phyloP scores from a whole-genome alignment of 2,329 filamentous ascomycete species.

The Colletotrichum zoysiae region DNA sequence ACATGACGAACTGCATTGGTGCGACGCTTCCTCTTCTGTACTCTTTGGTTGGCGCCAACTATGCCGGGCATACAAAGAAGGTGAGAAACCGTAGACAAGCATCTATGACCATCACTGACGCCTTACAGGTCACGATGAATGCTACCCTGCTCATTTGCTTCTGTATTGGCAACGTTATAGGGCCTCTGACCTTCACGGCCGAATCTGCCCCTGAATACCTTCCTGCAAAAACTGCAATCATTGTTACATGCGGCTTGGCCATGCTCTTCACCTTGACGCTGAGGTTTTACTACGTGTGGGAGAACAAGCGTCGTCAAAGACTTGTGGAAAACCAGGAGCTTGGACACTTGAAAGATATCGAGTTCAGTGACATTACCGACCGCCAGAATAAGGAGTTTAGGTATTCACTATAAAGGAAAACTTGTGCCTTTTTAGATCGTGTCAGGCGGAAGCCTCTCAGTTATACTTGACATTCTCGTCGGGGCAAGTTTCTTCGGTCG shows the following conservation, averaged over 20 bases:
- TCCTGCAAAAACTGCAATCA: constrained; percentile 67
- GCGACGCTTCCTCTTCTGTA: constrained; percentile 75
- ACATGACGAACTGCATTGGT: constrained; percentile 75
- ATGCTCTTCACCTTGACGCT: constrained; percentile 27
- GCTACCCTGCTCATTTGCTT: constrained; percentile 47
- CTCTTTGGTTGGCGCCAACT: constrained; percentile 77
- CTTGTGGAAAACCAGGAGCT: constrained; percentile 63
- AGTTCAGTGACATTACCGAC: constrained; percentile 75
- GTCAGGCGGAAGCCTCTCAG: not conserved
- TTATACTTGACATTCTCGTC: not conserved
- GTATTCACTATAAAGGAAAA: constrained; percentile 6
- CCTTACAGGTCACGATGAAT: constrained; percentile 64
- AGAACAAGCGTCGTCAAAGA: constrained; percentile 39
- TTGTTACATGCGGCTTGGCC: constrained; percentile 62
- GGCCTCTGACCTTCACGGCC: constrained; percentile 71
- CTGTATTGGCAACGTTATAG: constrained; percentile 72
- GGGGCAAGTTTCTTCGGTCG: not conserved
- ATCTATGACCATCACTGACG: not conserved
- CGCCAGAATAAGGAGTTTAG: constrained; percentile 74
- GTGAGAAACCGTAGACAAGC: not conserved
- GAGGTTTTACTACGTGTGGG: constrained; percentile 31
- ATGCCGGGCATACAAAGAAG: constrained; percentile 76
- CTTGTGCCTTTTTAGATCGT: fast-evolving
- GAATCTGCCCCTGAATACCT: constrained; percentile 70
- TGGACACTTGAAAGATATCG: constrained; percentile 60